phyloP scores from a whole-genome alignment of 1,139 yeast genomes.

The Suhomyces bribrorum region DNA sequence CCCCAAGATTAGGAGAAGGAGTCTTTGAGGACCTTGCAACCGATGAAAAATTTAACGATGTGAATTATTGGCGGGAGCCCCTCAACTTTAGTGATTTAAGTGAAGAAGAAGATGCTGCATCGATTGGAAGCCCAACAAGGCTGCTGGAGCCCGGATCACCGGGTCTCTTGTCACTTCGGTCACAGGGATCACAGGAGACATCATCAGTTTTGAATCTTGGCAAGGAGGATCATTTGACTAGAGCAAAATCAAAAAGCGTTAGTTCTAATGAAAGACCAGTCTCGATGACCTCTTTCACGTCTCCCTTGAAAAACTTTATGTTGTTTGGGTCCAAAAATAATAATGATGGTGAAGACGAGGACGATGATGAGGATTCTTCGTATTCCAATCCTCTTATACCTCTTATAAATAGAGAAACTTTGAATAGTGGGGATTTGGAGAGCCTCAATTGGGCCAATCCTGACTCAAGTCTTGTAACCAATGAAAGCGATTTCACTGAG shows the following conservation, averaged over 20 bases:
- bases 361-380: slow-evolving; percentile 12
- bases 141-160: slow-evolving; percentile 16
- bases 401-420: slow-evolving; percentile 2
- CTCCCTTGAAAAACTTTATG: slow-evolving; percentile 49
- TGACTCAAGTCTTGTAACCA: slow-evolving; percentile 9
- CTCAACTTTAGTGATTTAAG: slow-evolving; percentile 60
- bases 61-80: slow-evolving; percentile 87
- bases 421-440: slow-evolving; percentile 7
- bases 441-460: slow-evolving; percentile 5
- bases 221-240: slow-evolving; percentile 3
- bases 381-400: not conserved
- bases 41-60: slow-evolving; percentile 78
- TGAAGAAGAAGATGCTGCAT: slow-evolving; percentile 40
- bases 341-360: slow-evolving; percentile 13
- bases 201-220: slow-evolving; percentile 2
- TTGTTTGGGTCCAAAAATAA: slow-evolving; percentile 28
- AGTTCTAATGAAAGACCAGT: slow-evolving; percentile 26
- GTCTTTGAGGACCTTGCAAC: slow-evolving; percentile 22
- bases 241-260: slow-evolving; percentile 11
- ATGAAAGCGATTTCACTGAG: slow-evolving; percentile 16
- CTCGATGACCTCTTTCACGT: slow-evolving; percentile 40
- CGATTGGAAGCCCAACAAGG: slow-evolving; percentile 1
- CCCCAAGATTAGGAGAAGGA: slow-evolving; percentile 25
- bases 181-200: slow-evolving; percentile 11
- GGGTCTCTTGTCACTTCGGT: slow-evolving; percentile 20